These are phyloP conservation scores for Euphorbia pulcherrima DNA, from an alignment of 345 rosid species.

Conservation along the genomic window DNA sequence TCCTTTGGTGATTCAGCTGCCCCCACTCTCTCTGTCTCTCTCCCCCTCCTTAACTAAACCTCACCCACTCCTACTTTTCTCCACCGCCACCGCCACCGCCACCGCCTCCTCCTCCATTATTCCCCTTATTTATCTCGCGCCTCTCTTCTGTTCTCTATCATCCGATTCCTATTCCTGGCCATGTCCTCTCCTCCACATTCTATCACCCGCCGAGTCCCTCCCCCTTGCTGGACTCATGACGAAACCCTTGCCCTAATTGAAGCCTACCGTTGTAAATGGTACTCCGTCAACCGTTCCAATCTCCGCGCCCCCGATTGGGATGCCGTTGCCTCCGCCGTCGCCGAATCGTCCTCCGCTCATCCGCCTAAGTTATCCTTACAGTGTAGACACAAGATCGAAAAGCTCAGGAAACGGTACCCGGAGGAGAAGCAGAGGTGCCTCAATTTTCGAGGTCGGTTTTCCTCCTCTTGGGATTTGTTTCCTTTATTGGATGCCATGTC, in stretches of 20 bases:
- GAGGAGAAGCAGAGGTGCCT: constrained; percentile 61
- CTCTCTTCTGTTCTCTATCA: too few species aligned
- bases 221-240: constrained; percentile 72
- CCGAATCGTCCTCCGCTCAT: constrained; percentile 29
- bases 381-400: constrained; percentile 82
- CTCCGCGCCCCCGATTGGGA: constrained; percentile 76
- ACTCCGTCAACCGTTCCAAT: constrained; percentile 57
- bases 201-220: constrained; percentile 60
- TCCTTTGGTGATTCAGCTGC: not conserved
- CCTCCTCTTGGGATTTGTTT: constrained; percentile 66
- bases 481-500: constrained; percentile 61
- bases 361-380: constrained; percentile 52
- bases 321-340: constrained; percentile 46
- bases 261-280: constrained; percentile 65
- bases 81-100: constrained; percentile 5
- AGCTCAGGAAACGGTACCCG: constrained; percentile 67
- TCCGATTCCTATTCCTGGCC: not conserved
- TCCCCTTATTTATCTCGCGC: not conserved
- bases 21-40: too few species aligned
- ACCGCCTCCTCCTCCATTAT: not conserved
- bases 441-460: constrained; percentile 48
- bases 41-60: constrained; percentile 24
- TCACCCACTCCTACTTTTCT: constrained; percentile 1
- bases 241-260: constrained; percentile 57
- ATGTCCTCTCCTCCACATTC: constrained; percentile 30